phyloP scores from a whole-genome alignment of 73 alveolate genomes.

The Paramecium pentaurelia region DNA sequence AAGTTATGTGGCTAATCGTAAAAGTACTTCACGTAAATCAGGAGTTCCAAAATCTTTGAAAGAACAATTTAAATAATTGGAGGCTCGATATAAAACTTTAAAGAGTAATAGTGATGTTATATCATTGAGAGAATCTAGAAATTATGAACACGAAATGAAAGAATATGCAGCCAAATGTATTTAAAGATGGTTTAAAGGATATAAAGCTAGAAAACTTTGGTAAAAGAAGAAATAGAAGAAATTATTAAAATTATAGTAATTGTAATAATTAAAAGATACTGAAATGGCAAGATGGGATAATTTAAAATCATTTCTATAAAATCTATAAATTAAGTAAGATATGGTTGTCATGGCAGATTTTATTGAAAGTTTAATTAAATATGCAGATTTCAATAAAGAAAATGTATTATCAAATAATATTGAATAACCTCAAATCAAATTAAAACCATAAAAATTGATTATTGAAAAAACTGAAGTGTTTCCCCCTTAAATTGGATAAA shows the following conservation, averaged over 20 bases:
- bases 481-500: slow-evolving; percentile 33
- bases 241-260: background rate
- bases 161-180: background rate
- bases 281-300: slow-evolving; percentile 14
- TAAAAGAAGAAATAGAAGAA: background rate
- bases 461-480: background rate
- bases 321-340: background rate
- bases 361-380: background rate
- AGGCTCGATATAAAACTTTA: slow-evolving; percentile 2
- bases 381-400: slow-evolving; percentile 13
- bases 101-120: background rate
- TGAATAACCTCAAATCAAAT: background rate
- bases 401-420: background rate
- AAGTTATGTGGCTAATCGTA: slow-evolving; percentile 4
- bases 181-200: background rate
- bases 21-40: background rate
- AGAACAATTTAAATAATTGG: slow-evolving; percentile 11
- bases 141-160: slow-evolving; percentile 37
- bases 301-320: background rate
- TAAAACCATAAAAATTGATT: background rate
- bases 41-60: background rate
- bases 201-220: background rate
- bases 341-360: background rate
- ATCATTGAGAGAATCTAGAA: slow-evolving; percentile 18
- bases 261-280: background rate